Evolutionary conservation across 495 filamentous ascomycete species (phyloP).

Genomic region (Lophiotrema nucula): DNA sequence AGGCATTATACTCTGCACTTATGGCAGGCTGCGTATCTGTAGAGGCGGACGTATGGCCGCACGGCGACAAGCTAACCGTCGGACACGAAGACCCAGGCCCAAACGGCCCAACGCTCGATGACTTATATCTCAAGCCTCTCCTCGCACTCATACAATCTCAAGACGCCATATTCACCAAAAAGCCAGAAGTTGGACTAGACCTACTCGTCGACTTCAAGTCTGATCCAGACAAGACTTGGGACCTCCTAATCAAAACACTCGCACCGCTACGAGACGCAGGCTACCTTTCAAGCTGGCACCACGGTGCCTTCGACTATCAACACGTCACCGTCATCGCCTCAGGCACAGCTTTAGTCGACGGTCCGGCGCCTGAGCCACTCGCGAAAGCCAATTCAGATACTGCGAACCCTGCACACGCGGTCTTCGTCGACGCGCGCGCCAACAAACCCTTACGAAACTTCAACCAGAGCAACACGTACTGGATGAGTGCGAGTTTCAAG

Average conservation of each 20-base stretch:
- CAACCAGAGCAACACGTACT: slow-evolving; percentile 1
- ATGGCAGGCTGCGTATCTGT: slow-evolving; percentile 35
- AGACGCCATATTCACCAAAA: slow-evolving; percentile 61
- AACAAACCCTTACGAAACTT: slow-evolving; percentile 11
- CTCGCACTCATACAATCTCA: slow-evolving; percentile 54
- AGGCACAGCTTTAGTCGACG: slow-evolving; percentile 70
- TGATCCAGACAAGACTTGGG: slow-evolving; percentile 13
- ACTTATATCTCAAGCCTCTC: slow-evolving; percentile 65
- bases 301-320: slow-evolving; percentile 52
- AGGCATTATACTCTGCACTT: slow-evolving; percentile 18
- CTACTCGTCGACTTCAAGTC: slow-evolving; percentile 72
- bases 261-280: slow-evolving; percentile 61
- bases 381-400: background rate
- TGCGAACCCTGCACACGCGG: background rate
- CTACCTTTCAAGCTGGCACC: slow-evolving; percentile 60
- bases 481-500: slow-evolving; percentile 11
- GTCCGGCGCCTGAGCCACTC: background rate
- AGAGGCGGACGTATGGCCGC: slow-evolving; percentile 40
- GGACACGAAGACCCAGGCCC: slow-evolving; percentile 58
- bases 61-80: slow-evolving; percentile 48
- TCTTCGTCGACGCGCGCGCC: slow-evolving; percentile 8
- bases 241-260: slow-evolving; percentile 52
- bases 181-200: slow-evolving; percentile 59
- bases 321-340: slow-evolving; percentile 78
- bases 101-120: slow-evolving; percentile 56